Percentiles rank a stretch among this genome's conserved stretches.
Evolutionary conservation across 2,329 filamentous ascomycete genomes (phyloP).

Genomic region (Cryphonectria radicalis): DNA sequence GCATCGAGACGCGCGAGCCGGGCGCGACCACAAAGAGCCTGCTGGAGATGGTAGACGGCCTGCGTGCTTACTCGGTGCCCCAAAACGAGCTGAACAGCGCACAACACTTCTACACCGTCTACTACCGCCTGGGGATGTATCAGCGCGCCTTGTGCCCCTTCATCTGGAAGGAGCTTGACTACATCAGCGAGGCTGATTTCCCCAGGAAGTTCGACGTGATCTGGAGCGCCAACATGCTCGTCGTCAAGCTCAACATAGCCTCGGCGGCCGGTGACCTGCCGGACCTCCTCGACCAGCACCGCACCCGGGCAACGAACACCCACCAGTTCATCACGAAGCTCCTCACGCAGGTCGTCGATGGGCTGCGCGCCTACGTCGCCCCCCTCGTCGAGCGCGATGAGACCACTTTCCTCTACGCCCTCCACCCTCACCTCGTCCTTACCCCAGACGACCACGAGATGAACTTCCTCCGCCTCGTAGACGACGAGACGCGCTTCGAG

Average conservation of each 20-base stretch:
- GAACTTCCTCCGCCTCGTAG: slow-evolving; percentile 60
- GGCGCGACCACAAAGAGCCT: not conserved
- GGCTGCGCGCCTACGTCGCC: slow-evolving; percentile 18
- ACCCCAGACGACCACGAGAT: slow-evolving; percentile 61
- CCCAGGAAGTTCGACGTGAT: not conserved
- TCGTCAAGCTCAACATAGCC: not conserved
- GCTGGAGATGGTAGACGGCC: slow-evolving; percentile 36
- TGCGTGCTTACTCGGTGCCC: slow-evolving; percentile 45
- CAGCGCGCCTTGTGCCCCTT: slow-evolving; percentile 44
- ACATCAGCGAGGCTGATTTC: not conserved
- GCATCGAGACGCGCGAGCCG: not conserved
- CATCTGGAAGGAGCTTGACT: slow-evolving; percentile 40
- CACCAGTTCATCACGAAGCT: not conserved
- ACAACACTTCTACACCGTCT: slow-evolving; percentile 32
- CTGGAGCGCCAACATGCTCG: slow-evolving; percentile 2
- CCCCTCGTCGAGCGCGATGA: slow-evolving; percentile 34
- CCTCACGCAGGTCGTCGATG: slow-evolving; percentile 11
- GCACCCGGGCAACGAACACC: not conserved
- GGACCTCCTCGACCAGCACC: too few species aligned
- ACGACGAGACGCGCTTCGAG: slow-evolving; percentile 43
- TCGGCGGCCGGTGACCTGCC: not conserved
- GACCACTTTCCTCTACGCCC: slow-evolving; percentile 39
- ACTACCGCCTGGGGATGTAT: slow-evolving; percentile 35
- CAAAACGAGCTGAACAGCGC: slow-evolving; percentile 34
- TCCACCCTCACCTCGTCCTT: slow-evolving; percentile 53